Evolutionary conservation across 768 basidiomycete species (phyloP), one percentile per base, ranked within the genome.

Genomic region (Ramaria sp.): DNA sequence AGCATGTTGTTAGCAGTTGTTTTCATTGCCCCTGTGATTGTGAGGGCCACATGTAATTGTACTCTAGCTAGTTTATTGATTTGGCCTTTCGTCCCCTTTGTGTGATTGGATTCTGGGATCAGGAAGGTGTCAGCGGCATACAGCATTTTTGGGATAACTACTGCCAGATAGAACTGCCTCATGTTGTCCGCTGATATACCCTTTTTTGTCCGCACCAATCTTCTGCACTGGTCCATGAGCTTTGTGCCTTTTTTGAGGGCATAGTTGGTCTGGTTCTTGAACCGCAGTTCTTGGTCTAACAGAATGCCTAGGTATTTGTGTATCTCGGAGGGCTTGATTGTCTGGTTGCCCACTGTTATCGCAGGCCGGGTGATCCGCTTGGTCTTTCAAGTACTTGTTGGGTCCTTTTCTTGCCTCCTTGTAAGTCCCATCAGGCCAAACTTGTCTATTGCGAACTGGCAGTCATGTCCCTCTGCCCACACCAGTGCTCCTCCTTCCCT

Each of bases 251-350:
- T 53, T 22, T 53, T 45, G 7, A 53, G 52, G 3, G 52, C 37
- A 22, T 50, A 22, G 48, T 50, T 22, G 19, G 7, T n/a, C 7
- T 69, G 69, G 20, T 62, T 46, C 10, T 65, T 57, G 61, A 65
- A 72, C 0, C 59, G 20, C 2, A 74, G 59, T 41, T 63, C 62
- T 0, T 64, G 47, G 60, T 74, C n/a, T 0, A 72, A n/a, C 3
- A 60, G 34, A 0, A 74, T 55, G 0, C 72, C 72, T 0, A 73
- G 64, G 51, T 69, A 68, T 33, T 65, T 67, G 50, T 63, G 59
- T 0, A 53, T 37, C 6, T n/a, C 31, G 9, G 2, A 2, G 2
- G 27, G 49, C n/a, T 5, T 65, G 60, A n/a, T 58, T 34, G 47
- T 70, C 65, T 17, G 46, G 43, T 33, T 63, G 30, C 2, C 41